A percentile compares a stretch with the other conserved stretches of the same genome.
phyloP scores from a whole-genome alignment of 208 protist species.

The Trypanosoma brucei region DNA sequence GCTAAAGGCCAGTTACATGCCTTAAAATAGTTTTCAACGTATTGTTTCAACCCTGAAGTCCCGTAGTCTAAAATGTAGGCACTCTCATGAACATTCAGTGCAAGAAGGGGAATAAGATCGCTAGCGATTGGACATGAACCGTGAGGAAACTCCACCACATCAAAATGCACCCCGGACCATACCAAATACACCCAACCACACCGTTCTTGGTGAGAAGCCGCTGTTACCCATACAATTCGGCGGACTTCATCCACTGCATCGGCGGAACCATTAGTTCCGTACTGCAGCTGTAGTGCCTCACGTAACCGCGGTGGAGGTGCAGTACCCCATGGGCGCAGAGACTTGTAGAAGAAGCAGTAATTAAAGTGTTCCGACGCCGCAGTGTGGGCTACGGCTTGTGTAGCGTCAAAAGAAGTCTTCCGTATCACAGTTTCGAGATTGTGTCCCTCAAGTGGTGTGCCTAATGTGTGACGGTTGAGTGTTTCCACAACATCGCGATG shows the following conservation, averaged over 20 bases:
- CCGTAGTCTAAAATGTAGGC: conserved; percentile 65
- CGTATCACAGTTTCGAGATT: conserved; percentile 76
- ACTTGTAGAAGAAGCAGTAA: conserved; percentile 89
- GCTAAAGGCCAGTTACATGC: conserved; percentile 77
- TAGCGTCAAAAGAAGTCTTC: conserved; percentile 75
- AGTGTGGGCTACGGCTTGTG: conserved; percentile 55
- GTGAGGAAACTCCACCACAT: conserved; percentile 73
- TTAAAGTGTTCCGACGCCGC: conserved; percentile 86
- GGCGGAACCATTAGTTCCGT: conserved; percentile 46
- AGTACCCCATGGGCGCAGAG: conserved; percentile 79
- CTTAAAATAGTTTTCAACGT: conserved; percentile 84
- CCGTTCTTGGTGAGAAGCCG: conserved; percentile 53
- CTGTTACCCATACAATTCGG: conserved; percentile 39
- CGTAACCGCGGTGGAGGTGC: conserved; percentile 48
- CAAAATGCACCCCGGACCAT: conserved; percentile 76
- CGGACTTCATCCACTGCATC: conserved; percentile 65
- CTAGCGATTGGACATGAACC: conserved; percentile 70
- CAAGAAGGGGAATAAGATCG: conserved; percentile 71
- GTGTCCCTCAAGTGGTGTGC: conserved; percentile 77
- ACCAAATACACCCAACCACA: conserved; percentile 84
- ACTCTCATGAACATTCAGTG: conserved; percentile 69
- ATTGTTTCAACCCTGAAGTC: conserved; percentile 45
- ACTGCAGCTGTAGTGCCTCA: conserved; percentile 75
- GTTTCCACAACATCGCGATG: conserved; percentile 72
- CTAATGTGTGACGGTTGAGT: conserved; percentile 73